Evolutionary conservation across 1,284 basidiomycete species (phyloP), one percentile per base, ranked within the genome.

Genomic region (Boletus sp.): DNA sequence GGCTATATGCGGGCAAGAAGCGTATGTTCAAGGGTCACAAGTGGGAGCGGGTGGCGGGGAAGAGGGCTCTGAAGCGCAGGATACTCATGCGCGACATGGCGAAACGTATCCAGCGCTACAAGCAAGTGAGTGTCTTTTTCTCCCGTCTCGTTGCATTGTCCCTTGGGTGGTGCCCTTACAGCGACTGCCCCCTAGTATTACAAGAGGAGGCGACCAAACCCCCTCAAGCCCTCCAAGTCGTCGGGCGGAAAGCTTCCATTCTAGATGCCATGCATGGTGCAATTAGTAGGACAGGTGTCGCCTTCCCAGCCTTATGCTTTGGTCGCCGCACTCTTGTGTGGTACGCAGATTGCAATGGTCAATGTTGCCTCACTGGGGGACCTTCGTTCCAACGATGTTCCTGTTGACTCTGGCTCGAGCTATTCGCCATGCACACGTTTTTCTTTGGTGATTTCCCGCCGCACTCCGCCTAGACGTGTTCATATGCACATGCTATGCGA

Each of bases 1-100:
- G 77, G 44, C 66, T 90, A 57, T 90, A 90, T 56, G 79, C 82
- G 13, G 80, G 74, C 50, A 84, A 77, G 74, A 83, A 80, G 72
- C 72, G 77, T 55, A 89, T 90, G 87, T 90, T 91, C 78, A 91
- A 90, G 73, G 88, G 88, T 19, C 87, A 90, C 73, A 85, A 80
- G 58, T 88, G 83, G 82, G 83, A 90, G 68, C 76, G 85, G 33
- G 62, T 70, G 53, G 70, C 69, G 54, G 70, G 70, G 46, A 70
- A 72, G 58, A 70, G 69, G 54, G 61, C 68, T 45, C 67, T 66
- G 58, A 74, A 72, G 57, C 76, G 70, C 50, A 68, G 68, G 50
- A 73, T 80, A 47, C 68, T 85, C 48, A 68, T 89, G 74, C 73
- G 77, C 60, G 77, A 81, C 61, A 88, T 89, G 86, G 59, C 69